Percentiles rank a stretch among this genome's conserved stretches.
Conservation (phyloP, 352 stramenopile species). For the Globisporangium paddicum region DNA sequence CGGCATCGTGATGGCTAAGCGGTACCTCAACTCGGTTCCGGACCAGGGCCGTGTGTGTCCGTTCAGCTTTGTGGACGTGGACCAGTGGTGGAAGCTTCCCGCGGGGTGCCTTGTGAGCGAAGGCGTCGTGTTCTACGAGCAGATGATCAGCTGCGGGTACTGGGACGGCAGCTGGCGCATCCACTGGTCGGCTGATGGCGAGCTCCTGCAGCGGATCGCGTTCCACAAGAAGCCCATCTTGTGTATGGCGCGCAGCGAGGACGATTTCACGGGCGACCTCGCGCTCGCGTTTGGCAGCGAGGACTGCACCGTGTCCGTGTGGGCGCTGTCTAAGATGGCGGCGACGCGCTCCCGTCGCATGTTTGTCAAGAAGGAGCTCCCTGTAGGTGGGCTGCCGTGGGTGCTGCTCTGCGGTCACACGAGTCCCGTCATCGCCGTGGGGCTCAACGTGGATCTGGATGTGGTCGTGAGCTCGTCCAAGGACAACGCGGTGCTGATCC, state of each 20-base stretch:
- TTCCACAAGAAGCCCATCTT: conserved; percentile 88
- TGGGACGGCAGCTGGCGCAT: conserved; percentile 88
- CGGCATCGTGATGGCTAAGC: conserved; percentile 71
- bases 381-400: conserved; percentile 74
- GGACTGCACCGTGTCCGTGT: conserved; percentile 83
- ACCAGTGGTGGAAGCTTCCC: conserved; percentile 85
- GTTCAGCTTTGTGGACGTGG: conserved; percentile 77
- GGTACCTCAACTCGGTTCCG: conserved; percentile 67
- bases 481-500: conserved; percentile 69
- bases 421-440: conserved; percentile 70
- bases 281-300: conserved; percentile 81
- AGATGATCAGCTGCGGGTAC: conserved; percentile 88
- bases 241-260: conserved; percentile 81
- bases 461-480: conserved; percentile 78
- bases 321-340: conserved; percentile 79
- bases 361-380: conserved; percentile 83
- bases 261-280: conserved; percentile 83
- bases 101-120: conserved; percentile 66
- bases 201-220: conserved; percentile 78
- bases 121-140: conserved; percentile 84
- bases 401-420: conserved; percentile 75
- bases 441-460: conserved; percentile 78
- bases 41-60: conserved; percentile 64
- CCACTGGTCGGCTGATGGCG: conserved; percentile 80
- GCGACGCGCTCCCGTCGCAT: conserved; percentile 74